These are phyloP conservation scores for Centaurea solstitialis DNA, from an alignment of 129 eudicot genomes.

Conservation along the genomic window DNA sequence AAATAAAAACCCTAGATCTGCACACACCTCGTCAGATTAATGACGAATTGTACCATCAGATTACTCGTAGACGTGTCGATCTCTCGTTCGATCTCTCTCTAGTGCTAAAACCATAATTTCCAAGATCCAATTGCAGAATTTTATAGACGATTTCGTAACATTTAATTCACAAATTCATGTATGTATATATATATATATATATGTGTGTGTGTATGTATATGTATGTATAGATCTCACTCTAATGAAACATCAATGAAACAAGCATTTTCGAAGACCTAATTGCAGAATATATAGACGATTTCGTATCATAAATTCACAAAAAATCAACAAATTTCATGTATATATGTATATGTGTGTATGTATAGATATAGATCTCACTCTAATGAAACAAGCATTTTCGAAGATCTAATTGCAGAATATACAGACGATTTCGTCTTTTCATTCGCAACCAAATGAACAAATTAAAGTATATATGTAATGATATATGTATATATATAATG, in stretches of 20 bases:
- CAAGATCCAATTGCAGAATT: slow-evolving; percentile 10
- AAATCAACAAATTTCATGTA: too few species aligned
- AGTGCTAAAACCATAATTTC: background rate
- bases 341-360: too few species aligned
- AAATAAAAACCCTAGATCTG: slow-evolving; percentile 79
- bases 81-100: slow-evolving; percentile 43
- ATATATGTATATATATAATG: background rate
- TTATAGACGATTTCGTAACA: too few species aligned
- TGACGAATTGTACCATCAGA: slow-evolving; percentile 31
- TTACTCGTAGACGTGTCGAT: slow-evolving; percentile 60
- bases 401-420: slow-evolving; percentile 3
- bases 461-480: too few species aligned
- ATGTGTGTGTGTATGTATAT: too few species aligned
- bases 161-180: too few species aligned
- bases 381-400: background rate
- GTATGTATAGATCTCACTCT: too few species aligned
- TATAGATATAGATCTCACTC: slow-evolving; percentile 27
- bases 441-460: background rate
- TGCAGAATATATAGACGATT: too few species aligned
- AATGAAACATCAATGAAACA: too few species aligned
- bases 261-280: too few species aligned
- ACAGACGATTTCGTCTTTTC: background rate
- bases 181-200: too few species aligned
- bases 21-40: slow-evolving; percentile 25
- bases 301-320: too few species aligned